phyloP scores from a whole-genome alignment of 495 filamentous ascomycete genomes.

The Aspergillus conjunctus region DNA sequence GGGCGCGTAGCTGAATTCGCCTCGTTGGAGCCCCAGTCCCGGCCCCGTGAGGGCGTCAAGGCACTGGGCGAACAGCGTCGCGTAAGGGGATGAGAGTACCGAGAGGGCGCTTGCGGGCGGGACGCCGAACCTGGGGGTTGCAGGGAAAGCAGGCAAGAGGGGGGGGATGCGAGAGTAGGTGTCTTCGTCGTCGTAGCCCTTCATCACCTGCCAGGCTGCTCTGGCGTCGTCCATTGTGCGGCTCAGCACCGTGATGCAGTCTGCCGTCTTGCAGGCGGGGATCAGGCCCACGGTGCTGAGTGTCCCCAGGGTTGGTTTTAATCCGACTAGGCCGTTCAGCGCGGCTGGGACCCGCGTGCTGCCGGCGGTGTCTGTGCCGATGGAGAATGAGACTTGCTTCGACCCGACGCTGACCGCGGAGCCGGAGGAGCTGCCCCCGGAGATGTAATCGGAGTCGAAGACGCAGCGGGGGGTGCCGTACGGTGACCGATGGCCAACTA shows the following conservation, averaged over 20 bases:
- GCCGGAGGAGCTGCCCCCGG: slow-evolving; percentile 9
- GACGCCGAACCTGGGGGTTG: background rate
- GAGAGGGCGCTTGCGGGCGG: background rate
- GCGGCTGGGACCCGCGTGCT: slow-evolving; percentile 10
- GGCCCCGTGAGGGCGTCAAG: background rate
- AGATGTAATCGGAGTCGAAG: slow-evolving; percentile 13
- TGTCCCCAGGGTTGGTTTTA: slow-evolving; percentile 17
- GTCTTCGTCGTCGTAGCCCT: slow-evolving; percentile 10
- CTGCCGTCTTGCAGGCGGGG: slow-evolving; percentile 9
- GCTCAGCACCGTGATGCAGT: slow-evolving; percentile 9
- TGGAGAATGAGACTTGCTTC: background rate
- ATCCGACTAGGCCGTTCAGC: slow-evolving; percentile 6
- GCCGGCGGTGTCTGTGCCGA: slow-evolving; percentile 10
- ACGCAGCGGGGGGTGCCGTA: slow-evolving; percentile 11
- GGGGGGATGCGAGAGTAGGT: background rate
- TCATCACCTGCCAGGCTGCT: slow-evolving; percentile 6
- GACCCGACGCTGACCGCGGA: slow-evolving; percentile 8
- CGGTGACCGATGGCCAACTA: slow-evolving; percentile 10
- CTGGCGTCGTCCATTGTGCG: background rate
- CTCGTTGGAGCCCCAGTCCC: background rate
- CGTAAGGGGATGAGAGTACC: background rate
- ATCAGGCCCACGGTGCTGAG: slow-evolving; percentile 10
- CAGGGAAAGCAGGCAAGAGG: background rate
- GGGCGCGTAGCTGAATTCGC: slow-evolving; percentile 5
- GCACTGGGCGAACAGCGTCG: background rate